Base-by-base conservation (phyloP, 352 stramenopile genomes). In the Phytophthora pluvialis region DNA sequence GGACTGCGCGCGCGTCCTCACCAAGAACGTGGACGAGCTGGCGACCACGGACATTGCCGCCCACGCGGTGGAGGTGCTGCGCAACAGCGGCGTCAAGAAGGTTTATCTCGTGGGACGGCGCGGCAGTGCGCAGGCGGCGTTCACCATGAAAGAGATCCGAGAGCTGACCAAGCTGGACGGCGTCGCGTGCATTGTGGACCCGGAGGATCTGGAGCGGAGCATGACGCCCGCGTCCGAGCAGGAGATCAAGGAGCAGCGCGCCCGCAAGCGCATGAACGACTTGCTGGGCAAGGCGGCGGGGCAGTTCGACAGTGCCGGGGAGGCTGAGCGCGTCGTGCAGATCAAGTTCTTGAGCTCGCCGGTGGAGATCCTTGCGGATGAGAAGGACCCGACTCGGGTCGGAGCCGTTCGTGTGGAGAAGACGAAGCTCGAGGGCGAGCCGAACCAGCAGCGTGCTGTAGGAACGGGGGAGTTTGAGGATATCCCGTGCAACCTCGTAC, bases 141-240 rank as follows among this genome's bases (percentile, higher is more conserved):
- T 99, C 74, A 99, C 97, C 29, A 99, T 99, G 70, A 99, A 99
- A 62, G 96, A 98, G 64, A 68, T 98, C 25, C 83, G 94, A 21
- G 94, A 98, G 60, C 65, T 98, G 60, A 97, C 88, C 16, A 93
- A 92, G 48, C 65, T 97, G 32, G 58, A 90, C 29, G 70, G 79
- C 31, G 88, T 92, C 1, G 65, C 80, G 12, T 98, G 94, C 64
- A 67, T 97, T 9, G 89, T 99, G 16, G 70, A 96, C 56, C 72
- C 86, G 6, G 78, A 91, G 10, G 95, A 99, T 60, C 48, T 99
- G 38, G 75, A 92, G n/a, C 43, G 80, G 36, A 95, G 96, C 32
- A 73, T 88, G 53, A 99, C 83, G 3, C 66, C 78, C 5, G 77
- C 83, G 7, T 98, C 90, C 5, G 58, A 88, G 59, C 54, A 94